Evolutionary conservation across 2,329 filamentous ascomycete genomes (phyloP).

Genomic region (Blastomyces emzantsi): DNA sequence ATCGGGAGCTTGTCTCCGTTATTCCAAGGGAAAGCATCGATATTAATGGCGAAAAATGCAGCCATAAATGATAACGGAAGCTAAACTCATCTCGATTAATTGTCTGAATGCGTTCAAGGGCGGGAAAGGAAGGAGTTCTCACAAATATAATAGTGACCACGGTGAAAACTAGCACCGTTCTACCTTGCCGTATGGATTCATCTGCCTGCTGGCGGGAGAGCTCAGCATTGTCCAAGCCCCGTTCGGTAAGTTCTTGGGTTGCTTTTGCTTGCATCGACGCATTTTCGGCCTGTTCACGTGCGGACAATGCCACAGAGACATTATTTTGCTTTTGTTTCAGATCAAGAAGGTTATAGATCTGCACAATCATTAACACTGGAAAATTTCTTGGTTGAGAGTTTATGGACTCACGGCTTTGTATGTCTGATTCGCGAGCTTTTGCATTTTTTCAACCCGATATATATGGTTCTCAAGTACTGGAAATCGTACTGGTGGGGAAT

Average conservation of each 20-base stretch:
- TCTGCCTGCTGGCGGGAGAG: slow-evolving; percentile 48
- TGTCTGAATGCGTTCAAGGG: not conserved
- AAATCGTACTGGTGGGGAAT: slow-evolving; percentile 10
- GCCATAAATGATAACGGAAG: slow-evolving; percentile 49
- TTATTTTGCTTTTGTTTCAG: slow-evolving; percentile 63
- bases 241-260: not conserved
- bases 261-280: slow-evolving; percentile 45
- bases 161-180: slow-evolving; percentile 52
- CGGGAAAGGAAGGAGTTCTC: not conserved
- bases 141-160: slow-evolving; percentile 50
- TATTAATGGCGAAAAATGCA: slow-evolving; percentile 48
- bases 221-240: slow-evolving; percentile 2
- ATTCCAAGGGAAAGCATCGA: slow-evolving; percentile 39
- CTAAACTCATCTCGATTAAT: slow-evolving; percentile 3
- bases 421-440: slow-evolving; percentile 18
- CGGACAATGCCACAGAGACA: slow-evolving; percentile 54
- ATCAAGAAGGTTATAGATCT: slow-evolving; percentile 45
- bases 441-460: slow-evolving; percentile 8
- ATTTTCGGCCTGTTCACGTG: slow-evolving; percentile 50
- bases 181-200: slow-evolving; percentile 49
- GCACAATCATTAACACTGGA: not conserved
- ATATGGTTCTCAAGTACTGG: slow-evolving; percentile 31
- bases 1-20: slow-evolving; percentile 6
- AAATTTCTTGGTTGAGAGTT: not conserved
- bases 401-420: slow-evolving; percentile 3